Evolutionary conservation across 129 eudicot species (phyloP).

Genomic region (Flaveria sonorensis): DNA sequence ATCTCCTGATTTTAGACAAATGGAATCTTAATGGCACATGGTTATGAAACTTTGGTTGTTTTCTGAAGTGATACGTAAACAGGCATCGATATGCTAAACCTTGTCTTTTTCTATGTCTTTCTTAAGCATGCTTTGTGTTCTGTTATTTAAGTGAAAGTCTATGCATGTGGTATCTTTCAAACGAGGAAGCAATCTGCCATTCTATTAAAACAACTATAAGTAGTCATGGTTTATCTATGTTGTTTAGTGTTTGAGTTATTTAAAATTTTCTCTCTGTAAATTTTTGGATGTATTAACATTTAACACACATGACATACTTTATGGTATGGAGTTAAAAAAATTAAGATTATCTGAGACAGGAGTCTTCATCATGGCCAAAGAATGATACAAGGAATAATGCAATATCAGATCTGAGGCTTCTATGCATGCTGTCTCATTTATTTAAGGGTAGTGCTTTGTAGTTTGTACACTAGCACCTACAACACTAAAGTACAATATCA

Average conservation of each 20-base stretch:
- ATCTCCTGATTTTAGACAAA: conserved; percentile 12
- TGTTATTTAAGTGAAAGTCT: neutral
- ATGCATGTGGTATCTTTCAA: conserved; percentile 25
- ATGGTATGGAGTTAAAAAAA: neutral
- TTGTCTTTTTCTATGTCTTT: conserved; percentile 31
- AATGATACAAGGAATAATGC: conserved; percentile 13
- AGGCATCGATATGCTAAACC: conserved; percentile 21
- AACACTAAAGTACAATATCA: neutral
- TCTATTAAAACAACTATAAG: conserved; percentile 5
- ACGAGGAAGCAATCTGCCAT: conserved; percentile 11
- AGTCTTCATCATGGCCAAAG: conserved; percentile 1
- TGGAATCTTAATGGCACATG: conserved; percentile 17
- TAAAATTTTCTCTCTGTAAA: conserved; percentile 5
- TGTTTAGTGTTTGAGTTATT: conserved; percentile 12
- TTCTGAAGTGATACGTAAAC: conserved; percentile 6
- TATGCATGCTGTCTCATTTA: neutral
- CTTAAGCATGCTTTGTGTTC: conserved; percentile 14
- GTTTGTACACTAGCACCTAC: neutral
- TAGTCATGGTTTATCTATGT: conserved; percentile 6
- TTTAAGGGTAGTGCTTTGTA: neutral
- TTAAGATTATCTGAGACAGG: neutral
- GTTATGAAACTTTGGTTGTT: conserved; percentile 1
- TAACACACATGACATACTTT: conserved; percentile 6
- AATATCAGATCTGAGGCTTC: conserved; percentile 24
- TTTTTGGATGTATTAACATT: conserved; percentile 21